Percentiles rank a stretch among this genome's conserved stretches.
phyloP scores from a whole-genome alignment of 306 rosid species.

The Castanea mollissima region DNA sequence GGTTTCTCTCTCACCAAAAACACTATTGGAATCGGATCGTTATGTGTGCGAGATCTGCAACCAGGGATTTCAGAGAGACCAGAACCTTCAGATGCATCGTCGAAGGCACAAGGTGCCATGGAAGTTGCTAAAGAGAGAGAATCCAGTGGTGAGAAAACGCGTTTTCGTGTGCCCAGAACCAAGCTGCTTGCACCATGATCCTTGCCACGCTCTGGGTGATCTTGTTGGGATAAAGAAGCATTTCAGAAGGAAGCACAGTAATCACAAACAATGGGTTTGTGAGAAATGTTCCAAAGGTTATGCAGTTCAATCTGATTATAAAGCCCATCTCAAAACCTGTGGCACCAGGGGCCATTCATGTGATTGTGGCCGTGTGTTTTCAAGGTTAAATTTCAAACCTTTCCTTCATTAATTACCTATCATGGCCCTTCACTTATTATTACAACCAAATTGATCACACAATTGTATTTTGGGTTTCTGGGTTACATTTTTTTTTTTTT shows the following conservation, averaged over 20 bases:
- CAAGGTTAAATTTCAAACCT: conserved; percentile 41
- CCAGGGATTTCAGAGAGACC: conserved; percentile 99
- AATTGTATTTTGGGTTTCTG: conserved; percentile 11
- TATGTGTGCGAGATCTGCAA: conserved; percentile 99
- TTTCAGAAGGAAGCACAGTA: conserved; percentile 89
- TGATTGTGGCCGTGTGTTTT: conserved; percentile 96
- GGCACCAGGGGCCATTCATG: conserved; percentile 98
- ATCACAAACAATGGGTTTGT: conserved; percentile 96
- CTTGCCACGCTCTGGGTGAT: conserved; percentile 94
- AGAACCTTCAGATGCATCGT: conserved; percentile 98
- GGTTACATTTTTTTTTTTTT: conserved; percentile 6
- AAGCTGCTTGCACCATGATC: conserved; percentile 91
- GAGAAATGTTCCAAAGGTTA: conserved; percentile 85
- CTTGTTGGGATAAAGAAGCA: conserved; percentile 97
- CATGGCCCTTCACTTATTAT: background rate
- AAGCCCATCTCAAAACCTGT: conserved; percentile 97
- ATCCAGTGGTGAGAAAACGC: conserved; percentile 72
- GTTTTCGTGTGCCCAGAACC: conserved; percentile 98
- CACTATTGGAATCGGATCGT: conserved; percentile 93
- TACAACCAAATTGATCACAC: background rate
- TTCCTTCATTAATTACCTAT: background rate
- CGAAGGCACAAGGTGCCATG: conserved; percentile 96
- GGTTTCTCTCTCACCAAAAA: conserved; percentile 93
- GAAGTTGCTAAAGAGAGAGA: conserved; percentile 94
- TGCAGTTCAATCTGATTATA: conserved; percentile 96